These are phyloP conservation scores for Metarhizium sp. DNA, from an alignment of 2,329 filamentous ascomycete species.

Conservation along the genomic window DNA sequence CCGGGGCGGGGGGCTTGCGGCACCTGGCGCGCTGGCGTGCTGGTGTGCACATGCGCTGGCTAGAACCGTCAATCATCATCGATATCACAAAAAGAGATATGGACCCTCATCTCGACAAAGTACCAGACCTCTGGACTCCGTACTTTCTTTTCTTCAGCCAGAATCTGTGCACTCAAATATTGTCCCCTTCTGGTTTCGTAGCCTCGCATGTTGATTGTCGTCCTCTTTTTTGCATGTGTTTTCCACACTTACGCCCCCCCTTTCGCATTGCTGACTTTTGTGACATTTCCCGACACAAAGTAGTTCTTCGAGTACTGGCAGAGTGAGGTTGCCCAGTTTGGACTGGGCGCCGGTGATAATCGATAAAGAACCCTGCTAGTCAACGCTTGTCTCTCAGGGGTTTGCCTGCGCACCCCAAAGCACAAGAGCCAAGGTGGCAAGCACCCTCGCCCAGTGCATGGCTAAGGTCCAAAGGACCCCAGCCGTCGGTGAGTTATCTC, in stretches of 20 bases:
- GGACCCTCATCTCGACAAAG: neutral
- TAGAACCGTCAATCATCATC: neutral
- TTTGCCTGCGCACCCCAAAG: neutral
- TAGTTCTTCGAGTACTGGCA: neutral
- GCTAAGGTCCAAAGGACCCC: neutral
- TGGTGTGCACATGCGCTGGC: neutral
- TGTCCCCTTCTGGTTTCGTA: neutral
- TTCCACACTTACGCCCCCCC: too few relatives aligned
- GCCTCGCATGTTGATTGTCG: neutral
- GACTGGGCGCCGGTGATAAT: neutral
- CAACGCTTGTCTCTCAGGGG: slow-evolving; percentile 2
- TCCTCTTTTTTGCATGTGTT: neutral
- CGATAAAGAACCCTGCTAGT: slow-evolving; percentile 6
- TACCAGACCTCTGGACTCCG: neutral
- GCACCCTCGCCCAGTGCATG: neutral
- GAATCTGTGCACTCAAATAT: neutral
- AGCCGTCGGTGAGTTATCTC: neutral
- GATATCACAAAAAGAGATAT: too few relatives aligned
- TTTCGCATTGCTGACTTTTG: neutral
- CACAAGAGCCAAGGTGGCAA: neutral
- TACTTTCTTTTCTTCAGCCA: too few relatives aligned
- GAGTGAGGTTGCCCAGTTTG: neutral
- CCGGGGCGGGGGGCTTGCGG: too few relatives aligned
- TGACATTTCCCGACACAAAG: neutral
- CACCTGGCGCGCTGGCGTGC: too few relatives aligned